Base-by-base conservation (phyloP, 139 green algal species). In the Micractinium conductrix region DNA sequence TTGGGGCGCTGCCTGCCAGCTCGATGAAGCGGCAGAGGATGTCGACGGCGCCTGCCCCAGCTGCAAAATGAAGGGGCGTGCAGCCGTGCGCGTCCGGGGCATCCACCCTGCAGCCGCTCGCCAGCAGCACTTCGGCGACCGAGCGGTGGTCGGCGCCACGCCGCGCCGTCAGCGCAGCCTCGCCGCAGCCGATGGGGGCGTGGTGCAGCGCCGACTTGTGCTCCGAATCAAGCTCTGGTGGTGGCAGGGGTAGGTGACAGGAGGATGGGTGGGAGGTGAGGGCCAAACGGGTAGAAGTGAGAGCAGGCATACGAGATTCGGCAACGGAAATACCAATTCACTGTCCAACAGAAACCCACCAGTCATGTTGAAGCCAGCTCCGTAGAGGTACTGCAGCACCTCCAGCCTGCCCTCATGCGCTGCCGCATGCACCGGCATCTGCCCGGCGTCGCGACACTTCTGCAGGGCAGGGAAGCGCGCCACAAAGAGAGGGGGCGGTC, bases 31-130 rank as follows among this genome's bases (percentile, higher is more conserved):
- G 71, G 24, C 37, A 10, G 21, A 88, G 58, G 60, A 88, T 79
- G 43, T 30, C 83, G 24, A 71, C 33, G 8, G 67, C 60, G 4
- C 70, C 94, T 94, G 84, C 96, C 95, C 43, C 95, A 58, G 95
- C 96, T 0, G 95, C 95, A 85, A 98, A 97, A 89, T 98, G 96
- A 79, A 98, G 88, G 4, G 96, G 88, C 3, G 96, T 98, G 94
- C 97, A 98, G 74, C 96, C 93, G 91, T 98, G 96, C 89, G 94
- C 92, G 89, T 99, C 97, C 45, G 92, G 60, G 0, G 91, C 85
- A 48, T 99, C 87, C 17, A 97, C 86, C 78, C 93, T 86, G 33
- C 97, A 98, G 33, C 89, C 91, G 37, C 83, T 86, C 38, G 94
- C 91, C 33, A 98, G 88, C 71, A 98, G 90, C 62, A 91, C 83